Evolutionary conservation across 1,284 basidiomycete genomes (phyloP), one percentile per base, ranked within the genome.

Genomic region (Ganoderma sinense): DNA sequence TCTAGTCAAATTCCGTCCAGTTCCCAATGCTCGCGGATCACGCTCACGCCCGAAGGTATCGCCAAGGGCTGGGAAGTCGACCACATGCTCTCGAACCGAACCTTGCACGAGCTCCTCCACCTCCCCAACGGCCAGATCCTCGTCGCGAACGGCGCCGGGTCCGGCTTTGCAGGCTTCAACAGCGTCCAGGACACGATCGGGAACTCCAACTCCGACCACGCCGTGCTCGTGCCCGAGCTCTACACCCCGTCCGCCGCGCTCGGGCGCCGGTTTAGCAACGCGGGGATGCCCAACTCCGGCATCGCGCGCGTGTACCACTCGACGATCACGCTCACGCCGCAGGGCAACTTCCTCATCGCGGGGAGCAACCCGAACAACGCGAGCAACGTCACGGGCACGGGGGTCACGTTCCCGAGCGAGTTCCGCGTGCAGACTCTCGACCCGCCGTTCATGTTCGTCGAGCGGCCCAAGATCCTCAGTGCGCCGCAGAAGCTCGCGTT

Each of bases 81-180:
- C 53, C 74, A 76, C 58, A 78, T 78, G 77, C 72, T 78, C 58
- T 73, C 76, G 69, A 60, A 36, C 8, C 76, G 86, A 23, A 82
- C 84, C 41, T 87, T 89, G 86, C 82, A 82, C 6, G 84, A 86
- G 74, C 79, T 85, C 55, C 73, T 90, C 29, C 81, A 88, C 36
- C 78, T 88, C 26, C 88, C 89, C 0, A 86, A 86, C 71, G 88
- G 88, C 2, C 81, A 85, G 73, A 75, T 88, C 13, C 75, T 88
- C 45, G 83, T 89, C 70, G 79, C 83, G 60, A 88, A 87, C 74
- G 87, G 85, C 36, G 86, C 78, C 1, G 66, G 75, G 29, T 81
- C 81, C 0, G 87, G 87, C 20, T 83, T 84, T 73, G 86, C 86
- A 13, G 87, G 87, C 4, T 82, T 86, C 73, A 80, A 77, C n/a